These are phyloP conservation scores for Lentithecium fluviatile DNA, from an alignment of 495 filamentous ascomycete genomes.

Conservation along the genomic window DNA sequence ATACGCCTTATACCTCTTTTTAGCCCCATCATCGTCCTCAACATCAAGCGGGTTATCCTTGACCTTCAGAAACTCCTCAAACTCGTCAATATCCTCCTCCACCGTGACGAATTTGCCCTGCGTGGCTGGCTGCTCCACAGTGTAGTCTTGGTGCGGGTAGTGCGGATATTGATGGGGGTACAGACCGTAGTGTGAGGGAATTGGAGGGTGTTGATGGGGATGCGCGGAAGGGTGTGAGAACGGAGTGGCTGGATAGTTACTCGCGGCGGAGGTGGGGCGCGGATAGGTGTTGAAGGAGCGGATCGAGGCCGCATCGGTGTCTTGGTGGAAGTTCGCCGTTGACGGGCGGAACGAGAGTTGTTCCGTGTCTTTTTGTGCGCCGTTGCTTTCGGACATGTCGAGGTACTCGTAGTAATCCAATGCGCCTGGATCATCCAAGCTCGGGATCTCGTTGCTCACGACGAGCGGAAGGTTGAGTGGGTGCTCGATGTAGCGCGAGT, in stretches of 20 bases:
- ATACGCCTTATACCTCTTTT: constrained; percentile 96
- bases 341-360: background rate
- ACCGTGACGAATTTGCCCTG: constrained; percentile 36
- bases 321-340: background rate
- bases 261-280: constrained; percentile 25
- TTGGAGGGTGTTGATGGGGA: background rate
- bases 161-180: background rate
- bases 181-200: background rate
- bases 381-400: constrained; percentile 10
- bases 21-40: constrained; percentile 72
- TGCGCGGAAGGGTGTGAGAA: constrained; percentile 9
- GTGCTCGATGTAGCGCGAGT: constrained; percentile 86
- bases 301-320: background rate
- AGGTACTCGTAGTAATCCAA: constrained; percentile 75
- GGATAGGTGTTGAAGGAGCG: constrained; percentile 1
- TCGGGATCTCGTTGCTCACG: constrained; percentile 65
- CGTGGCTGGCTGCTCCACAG: background rate
- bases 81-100: constrained; percentile 72
- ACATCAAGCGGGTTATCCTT: constrained; percentile 86
- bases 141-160: background rate
- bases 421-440: constrained; percentile 47
- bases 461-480: constrained; percentile 88
- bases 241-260: constrained; percentile 14
- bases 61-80: constrained; percentile 70
- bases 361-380: background rate